These are phyloP conservation scores for Pythium aristosporum DNA, from an alignment of 352 stramenopile genomes.

Conservation along the genomic window DNA sequence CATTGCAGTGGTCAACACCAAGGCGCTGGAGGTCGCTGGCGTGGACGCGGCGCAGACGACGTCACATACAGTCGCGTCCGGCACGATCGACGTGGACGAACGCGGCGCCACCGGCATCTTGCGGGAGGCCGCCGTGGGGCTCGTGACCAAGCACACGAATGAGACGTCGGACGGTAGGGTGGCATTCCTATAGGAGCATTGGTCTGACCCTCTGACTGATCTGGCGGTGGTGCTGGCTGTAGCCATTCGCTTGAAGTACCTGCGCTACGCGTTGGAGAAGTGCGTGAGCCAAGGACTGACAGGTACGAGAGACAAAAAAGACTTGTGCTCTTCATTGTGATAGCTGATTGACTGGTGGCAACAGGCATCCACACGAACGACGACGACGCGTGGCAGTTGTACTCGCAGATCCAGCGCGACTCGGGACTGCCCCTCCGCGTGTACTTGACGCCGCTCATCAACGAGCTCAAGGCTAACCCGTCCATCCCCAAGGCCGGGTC, in stretches of 20 bases:
- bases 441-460: conserved; percentile 70
- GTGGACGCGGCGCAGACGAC: conserved; percentile 38
- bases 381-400: conserved; percentile 74
- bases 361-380: conserved; percentile 86
- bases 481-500: conserved; percentile 39
- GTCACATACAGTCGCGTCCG: conserved; percentile 35
- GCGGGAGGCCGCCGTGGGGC: conserved; percentile 63
- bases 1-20: conserved; percentile 85
- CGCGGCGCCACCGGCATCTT: conserved; percentile 66
- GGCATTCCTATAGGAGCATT: not conserved
- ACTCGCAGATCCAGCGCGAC: conserved; percentile 65
- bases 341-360: not conserved
- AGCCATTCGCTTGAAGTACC: conserved; percentile 67
- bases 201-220: not conserved
- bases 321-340: no score
- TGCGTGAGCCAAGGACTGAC: conserved; percentile 81
- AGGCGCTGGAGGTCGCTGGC: conserved; percentile 70
- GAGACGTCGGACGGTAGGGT: conserved; percentile 58
- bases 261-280: conserved; percentile 53
- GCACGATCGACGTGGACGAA: conserved; percentile 66
- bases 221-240: not conserved
- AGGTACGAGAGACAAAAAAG: conserved; percentile 17
- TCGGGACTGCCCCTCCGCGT: conserved; percentile 67
- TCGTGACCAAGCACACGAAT: conserved; percentile 71
- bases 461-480: conserved; percentile 52